Percentiles rank a stretch among this genome's conserved stretches.
These are phyloP conservation scores for Chlorella sorokiniana DNA, from an alignment of 139 green algal genomes.

Conservation along the genomic window DNA sequence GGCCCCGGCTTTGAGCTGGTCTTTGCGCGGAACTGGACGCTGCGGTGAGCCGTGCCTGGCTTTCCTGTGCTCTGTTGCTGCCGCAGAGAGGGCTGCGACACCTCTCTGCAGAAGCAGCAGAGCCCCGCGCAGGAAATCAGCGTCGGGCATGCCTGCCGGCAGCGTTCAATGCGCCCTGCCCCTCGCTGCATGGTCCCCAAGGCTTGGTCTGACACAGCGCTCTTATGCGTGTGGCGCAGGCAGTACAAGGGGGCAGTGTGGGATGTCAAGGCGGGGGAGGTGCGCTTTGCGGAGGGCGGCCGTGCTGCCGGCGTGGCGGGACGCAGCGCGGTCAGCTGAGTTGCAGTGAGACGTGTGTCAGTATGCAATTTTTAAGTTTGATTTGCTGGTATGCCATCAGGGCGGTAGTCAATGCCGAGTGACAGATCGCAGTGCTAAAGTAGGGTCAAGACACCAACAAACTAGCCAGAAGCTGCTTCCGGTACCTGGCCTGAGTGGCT, in stretches of 20 bases:
- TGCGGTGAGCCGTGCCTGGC: neutral
- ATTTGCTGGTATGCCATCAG: too few species aligned
- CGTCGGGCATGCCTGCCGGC: neutral
- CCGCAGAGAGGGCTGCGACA: neutral
- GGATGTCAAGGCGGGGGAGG: neutral
- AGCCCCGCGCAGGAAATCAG: neutral
- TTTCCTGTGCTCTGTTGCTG: too few species aligned
- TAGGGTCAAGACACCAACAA: too few species aligned
- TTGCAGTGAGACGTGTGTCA: too few species aligned
- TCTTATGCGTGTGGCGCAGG: neutral
- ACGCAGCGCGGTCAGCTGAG: too few species aligned
- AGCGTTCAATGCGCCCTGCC: neutral
- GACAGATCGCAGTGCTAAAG: too few species aligned
- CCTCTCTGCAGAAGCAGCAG: neutral
- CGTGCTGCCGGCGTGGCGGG: too few species aligned
- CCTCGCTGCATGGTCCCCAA: neutral
- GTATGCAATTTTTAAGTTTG: too few species aligned
- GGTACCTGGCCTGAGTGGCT: too few species aligned
- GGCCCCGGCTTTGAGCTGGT: conserved; percentile 26
- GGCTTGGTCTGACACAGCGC: neutral
- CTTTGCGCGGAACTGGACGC: neutral
- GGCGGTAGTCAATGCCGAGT: too few species aligned
- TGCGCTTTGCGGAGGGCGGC: conserved; percentile 15
- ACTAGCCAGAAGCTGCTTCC: too few species aligned
- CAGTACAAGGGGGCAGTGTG: conserved; percentile 15